A percentile compares a stretch with the other conserved stretches of the same genome.
These are phyloP conservation scores for Phytophthora fragariae DNA, from an alignment of 352 stramenopile species.

Conservation along the genomic window DNA sequence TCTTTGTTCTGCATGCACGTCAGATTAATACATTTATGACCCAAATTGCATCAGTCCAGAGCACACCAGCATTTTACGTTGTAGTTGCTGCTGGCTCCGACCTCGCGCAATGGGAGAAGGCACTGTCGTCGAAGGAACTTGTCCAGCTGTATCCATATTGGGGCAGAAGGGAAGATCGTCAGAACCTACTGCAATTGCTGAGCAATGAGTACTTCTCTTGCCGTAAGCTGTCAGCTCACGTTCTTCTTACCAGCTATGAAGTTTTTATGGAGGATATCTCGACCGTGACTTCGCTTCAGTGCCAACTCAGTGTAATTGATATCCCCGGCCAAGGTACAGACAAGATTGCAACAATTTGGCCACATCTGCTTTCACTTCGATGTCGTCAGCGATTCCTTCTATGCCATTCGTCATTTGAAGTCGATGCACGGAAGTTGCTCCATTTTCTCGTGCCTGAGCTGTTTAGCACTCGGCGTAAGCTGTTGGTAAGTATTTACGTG, in stretches of 20 bases:
- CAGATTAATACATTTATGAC: slow-evolving; percentile 45
- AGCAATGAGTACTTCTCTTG: slow-evolving; percentile 45
- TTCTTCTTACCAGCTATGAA: slow-evolving; percentile 69
- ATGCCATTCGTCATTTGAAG: slow-evolving; percentile 37
- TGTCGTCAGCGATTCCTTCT: slow-evolving; percentile 76
- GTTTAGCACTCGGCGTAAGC: slow-evolving; percentile 74
- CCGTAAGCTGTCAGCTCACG: slow-evolving; percentile 42
- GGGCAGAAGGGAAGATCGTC: slow-evolving; percentile 52
- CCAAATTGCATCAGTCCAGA: slow-evolving; percentile 38
- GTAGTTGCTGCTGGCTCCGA: slow-evolving; percentile 51
- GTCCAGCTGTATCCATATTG: slow-evolving; percentile 64
- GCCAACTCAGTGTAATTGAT: slow-evolving; percentile 59
- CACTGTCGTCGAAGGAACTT: slow-evolving; percentile 33
- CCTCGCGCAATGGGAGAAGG: slow-evolving; percentile 50
- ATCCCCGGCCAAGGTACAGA: slow-evolving; percentile 37
- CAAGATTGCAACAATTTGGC: slow-evolving; percentile 51
- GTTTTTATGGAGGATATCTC: slow-evolving; percentile 60
- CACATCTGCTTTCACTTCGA: slow-evolving; percentile 56
- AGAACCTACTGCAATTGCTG: slow-evolving; percentile 46
- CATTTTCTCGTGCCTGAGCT: slow-evolving; percentile 76
- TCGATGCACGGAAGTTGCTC: slow-evolving; percentile 61
- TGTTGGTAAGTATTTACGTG: slow-evolving; percentile 56
- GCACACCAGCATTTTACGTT: slow-evolving; percentile 49
- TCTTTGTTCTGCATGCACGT: slow-evolving; percentile 11
- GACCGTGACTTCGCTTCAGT: slow-evolving; percentile 51